Base-by-base conservation (phyloP, 495 filamentous ascomycete species). In the Sphaerosporella brunnea region DNA sequence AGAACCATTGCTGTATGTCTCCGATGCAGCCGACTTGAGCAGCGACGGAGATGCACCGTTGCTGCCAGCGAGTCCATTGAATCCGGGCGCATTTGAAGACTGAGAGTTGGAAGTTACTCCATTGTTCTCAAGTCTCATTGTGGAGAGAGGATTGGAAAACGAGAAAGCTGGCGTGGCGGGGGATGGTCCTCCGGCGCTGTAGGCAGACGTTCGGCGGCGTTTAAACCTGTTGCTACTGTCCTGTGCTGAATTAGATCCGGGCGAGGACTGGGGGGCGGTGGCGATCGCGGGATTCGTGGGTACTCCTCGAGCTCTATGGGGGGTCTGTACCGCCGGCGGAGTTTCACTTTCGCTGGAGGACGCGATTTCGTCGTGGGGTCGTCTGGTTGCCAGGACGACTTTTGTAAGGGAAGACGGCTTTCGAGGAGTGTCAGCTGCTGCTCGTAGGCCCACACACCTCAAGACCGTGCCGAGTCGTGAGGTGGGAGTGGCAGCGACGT, bases 361-460 rank as follows among this genome's bases (percentile, higher is more conserved):
- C 49, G 51, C 51, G 52, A 61, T 55, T 50, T 46, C 58, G 51
- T 45, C 48, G 53, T 58, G 48, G 23, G 57, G 48, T 58, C 58
- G 53, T 61, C 58, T 61, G 62, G 58, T 61, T 61, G 58, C 58
- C 58, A 61, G 58, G 58, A 61, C 58, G 58, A 61, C 50, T 53
- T 59, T 58, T 41, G 52, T 53, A 41, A 24, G 48, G 37, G 50
- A 52, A 38, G 53, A 36, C 23, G 28, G 43, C 40, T 23, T 56
- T 48, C 44, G 52, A 56, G 57, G 56, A 53, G 45, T 52, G 57
- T 60, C 57, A 49, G 55, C 39, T 56, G 53, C 57, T 56, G 57
- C 57, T 43, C 23, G 24, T 46, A 51, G 55, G 50, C 60, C 49
- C 51, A 51, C 55, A 51, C 57, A 60, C 56, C 53, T 56, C 57